These are phyloP conservation scores for Fistulinella prunicolor DNA, from an alignment of 768 basidiomycete species.

Conservation along the genomic window DNA sequence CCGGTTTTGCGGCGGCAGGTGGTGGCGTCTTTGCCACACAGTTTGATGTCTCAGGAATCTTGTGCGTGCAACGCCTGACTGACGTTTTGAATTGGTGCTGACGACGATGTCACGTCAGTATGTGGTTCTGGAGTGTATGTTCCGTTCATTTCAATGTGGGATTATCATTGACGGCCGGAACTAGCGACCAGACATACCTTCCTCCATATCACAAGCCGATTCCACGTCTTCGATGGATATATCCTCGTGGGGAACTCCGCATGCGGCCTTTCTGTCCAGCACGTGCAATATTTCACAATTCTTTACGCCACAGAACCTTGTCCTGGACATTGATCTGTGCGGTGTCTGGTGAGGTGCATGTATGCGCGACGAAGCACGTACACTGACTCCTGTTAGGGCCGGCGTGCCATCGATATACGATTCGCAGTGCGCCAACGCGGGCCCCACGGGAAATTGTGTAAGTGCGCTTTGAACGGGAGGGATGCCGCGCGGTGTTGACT, in stretches of 20 bases:
- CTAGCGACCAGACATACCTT: slow-evolving; percentile 39
- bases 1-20: slow-evolving; percentile 32
- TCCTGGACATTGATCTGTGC: slow-evolving; percentile 56
- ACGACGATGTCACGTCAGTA: slow-evolving; percentile 25
- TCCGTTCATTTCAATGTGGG: neutral
- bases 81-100: neutral
- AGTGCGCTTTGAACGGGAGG: slow-evolving; percentile 11
- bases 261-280: slow-evolving; percentile 39
- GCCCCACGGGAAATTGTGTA: slow-evolving; percentile 43
- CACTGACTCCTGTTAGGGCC: slow-evolving; percentile 38
- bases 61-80: slow-evolving; percentile 29
- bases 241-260: slow-evolving; percentile 45
- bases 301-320: slow-evolving; percentile 48
- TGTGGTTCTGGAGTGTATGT: slow-evolving; percentile 50
- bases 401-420: slow-evolving; percentile 44
- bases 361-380: neutral
- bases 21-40: slow-evolving; percentile 70
- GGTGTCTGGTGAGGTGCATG: slow-evolving; percentile 41
- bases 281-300: slow-evolving; percentile 44
- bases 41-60: slow-evolving; percentile 57
- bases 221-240: slow-evolving; percentile 35
- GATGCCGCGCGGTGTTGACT: neutral
- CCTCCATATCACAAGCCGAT: slow-evolving; percentile 31
- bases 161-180: slow-evolving; percentile 13
- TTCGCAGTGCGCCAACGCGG: slow-evolving; percentile 38